Conservation (phyloP, 2,329 filamentous ascomycete species). For the Stagonosporopsis tanaceti region DNA sequence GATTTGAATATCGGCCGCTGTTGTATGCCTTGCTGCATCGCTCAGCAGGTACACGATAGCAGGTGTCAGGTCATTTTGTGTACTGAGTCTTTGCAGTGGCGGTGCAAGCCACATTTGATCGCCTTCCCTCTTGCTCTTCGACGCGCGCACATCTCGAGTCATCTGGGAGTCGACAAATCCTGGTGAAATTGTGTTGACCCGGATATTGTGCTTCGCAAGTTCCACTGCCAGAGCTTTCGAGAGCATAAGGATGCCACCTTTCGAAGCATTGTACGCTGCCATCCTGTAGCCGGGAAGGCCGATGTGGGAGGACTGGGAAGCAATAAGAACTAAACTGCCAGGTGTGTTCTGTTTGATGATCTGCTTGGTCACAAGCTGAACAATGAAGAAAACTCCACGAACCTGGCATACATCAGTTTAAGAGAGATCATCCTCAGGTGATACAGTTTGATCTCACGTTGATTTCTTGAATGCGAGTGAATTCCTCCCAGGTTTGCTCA, state of each 20-base stretch:
- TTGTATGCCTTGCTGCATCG: conserved; percentile 56
- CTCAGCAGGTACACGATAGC: conserved; percentile 56
- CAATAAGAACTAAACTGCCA: conserved; percentile 53
- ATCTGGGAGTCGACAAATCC: conserved; percentile 45
- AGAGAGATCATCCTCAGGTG: neutral
- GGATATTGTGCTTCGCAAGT: conserved; percentile 42
- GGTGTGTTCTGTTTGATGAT: conserved; percentile 51
- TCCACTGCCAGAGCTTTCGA: conserved; percentile 49
- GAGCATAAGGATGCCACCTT: conserved; percentile 54
- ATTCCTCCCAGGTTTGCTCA: conserved; percentile 56
- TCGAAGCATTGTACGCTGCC: conserved; percentile 56
- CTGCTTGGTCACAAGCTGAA: conserved; percentile 51
- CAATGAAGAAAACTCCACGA: conserved; percentile 54
- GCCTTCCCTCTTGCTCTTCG: conserved; percentile 25
- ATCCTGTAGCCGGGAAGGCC: conserved; percentile 49
- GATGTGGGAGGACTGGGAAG: conserved; percentile 51
- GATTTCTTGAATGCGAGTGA: conserved; percentile 52
- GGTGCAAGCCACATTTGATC: conserved; percentile 34
- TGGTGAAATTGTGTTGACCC: conserved; percentile 44
- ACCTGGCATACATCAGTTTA: conserved; percentile 37
- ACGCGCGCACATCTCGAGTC: conserved; percentile 28
- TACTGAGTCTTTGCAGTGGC: conserved; percentile 52
- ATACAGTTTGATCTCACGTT: conserved; percentile 45
- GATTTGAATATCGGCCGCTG: conserved; percentile 55
- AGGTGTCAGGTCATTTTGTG: conserved; percentile 54